Conservation (phyloP, 179 eudicot species). For the Sideroxylon spinosum region DNA sequence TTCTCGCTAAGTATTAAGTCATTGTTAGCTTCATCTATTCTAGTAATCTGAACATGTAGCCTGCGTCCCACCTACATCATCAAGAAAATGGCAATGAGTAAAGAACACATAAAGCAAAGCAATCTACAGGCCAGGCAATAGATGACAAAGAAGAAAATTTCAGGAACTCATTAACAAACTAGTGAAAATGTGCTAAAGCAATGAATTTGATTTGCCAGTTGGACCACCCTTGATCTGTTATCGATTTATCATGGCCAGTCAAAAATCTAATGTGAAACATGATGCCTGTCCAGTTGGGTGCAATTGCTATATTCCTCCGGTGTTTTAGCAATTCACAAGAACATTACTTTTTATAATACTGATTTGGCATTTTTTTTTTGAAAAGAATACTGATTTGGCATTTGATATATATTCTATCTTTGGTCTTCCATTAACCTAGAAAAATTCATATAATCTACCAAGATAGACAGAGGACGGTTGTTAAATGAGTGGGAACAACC, state of each 20-base stretch:
- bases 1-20: constrained; percentile 82
- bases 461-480: too few relatives aligned
- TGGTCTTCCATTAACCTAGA: background rate
- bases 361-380: constrained; percentile 7
- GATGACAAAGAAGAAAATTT: background rate
- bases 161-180: background rate
- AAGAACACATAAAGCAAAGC: background rate
- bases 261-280: background rate
- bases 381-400: background rate
- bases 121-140: background rate
- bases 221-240: background rate
- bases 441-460: too few relatives aligned
- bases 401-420: background rate
- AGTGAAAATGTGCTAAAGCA: background rate
- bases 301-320: background rate
- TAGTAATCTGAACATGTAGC: constrained; percentile 58
- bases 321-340: background rate
- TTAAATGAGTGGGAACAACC: too few relatives aligned
- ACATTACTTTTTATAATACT: background rate
- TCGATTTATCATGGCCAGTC: background rate
- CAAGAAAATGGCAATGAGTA: constrained; percentile 9
- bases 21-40: constrained; percentile 77
- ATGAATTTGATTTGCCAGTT: constrained; percentile 6
- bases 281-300: background rate
- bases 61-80: constrained; percentile 70